Evolutionary conservation across 2,329 filamentous ascomycete genomes (phyloP), one percentile per base, ranked within the genome.

Genomic region (Cercospora nicotianae): DNA sequence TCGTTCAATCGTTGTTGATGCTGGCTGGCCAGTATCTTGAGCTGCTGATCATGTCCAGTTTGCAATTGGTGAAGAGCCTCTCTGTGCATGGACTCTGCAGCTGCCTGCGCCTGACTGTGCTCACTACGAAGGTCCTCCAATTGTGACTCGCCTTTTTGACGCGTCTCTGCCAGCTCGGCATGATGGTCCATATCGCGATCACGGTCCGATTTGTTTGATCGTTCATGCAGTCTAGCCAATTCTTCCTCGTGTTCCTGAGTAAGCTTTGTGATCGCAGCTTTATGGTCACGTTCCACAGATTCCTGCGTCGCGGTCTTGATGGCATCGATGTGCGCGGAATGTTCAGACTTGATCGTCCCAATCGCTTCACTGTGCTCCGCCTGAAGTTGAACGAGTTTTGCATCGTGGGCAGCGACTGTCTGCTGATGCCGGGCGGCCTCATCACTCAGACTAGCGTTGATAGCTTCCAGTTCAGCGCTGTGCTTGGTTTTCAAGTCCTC

Each of bases 371-470:
- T 30, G 20, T 69, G 60, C 31, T 71, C 63, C 23, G 57, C 59
- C 51, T 71, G 60, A 13, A 61, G n/a, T 42, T 51, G 13, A 30
- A 31, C 12, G n/a, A 69, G 51, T 53, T 66, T 55, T 26, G 42
- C 36, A 31, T 66, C 60, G 28, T 69, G 59, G 20, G 60, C 48
- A 60, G 48, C 31, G 39, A 65, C 16, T 26, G 45, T 59, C 57
- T 31, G 36, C 20, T 63, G 13, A 13, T 48, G 55, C 20, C 65
- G 33, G 33, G 66, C 39, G 61, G 28, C 57, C 61, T 72, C 64
- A n/a, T 55, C 31, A 26, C 68, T 59, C 39, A 72, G 60, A 10
- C 65, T 68, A 28, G 45, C 58, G 48, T 66, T 45, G 20, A 68
- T 3, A 26, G 66, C 59, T 45, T 63, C 12, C 30, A 63, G 12